Percentiles rank a stretch among this genome's conserved stretches.
These are phyloP conservation scores for Phytophthora uliginosa DNA, from an alignment of 352 stramenopile genomes.

Conservation along the genomic window DNA sequence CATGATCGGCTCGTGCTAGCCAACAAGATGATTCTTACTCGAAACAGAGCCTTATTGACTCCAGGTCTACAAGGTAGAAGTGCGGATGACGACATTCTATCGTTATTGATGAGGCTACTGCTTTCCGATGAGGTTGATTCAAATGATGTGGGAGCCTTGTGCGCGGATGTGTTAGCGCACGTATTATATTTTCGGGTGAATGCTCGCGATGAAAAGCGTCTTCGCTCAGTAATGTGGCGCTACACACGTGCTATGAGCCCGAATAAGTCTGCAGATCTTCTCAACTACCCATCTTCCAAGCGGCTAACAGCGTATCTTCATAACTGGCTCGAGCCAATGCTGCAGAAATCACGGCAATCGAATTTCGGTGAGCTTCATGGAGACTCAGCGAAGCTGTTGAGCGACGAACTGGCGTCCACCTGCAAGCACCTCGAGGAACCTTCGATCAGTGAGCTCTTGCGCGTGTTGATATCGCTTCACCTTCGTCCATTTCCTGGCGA, in stretches of 20 bases:
- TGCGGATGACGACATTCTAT: conserved; percentile 25
- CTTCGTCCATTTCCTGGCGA: not conserved
- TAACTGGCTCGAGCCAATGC: conserved; percentile 25
- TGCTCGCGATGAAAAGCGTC: conserved; percentile 5
- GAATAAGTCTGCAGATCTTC: conserved; percentile 6
- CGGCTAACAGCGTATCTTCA: conserved; percentile 23
- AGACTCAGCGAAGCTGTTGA: conserved; percentile 19
- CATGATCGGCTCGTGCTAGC: conserved; percentile 21
- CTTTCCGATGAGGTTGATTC: not conserved
- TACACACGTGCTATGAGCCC: conserved; percentile 20
- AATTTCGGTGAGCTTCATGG: conserved; percentile 15
- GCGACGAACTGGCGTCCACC: conserved; percentile 19
- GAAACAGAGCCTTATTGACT: conserved; percentile 37
- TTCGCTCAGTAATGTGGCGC: conserved; percentile 22
- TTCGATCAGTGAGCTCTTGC: conserved; percentile 8
- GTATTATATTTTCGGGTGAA: conserved; percentile 22
- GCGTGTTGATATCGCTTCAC: conserved; percentile 13
- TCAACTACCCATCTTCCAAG: conserved; percentile 24
- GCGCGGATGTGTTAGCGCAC: conserved; percentile 21
- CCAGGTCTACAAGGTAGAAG: conserved; percentile 36
- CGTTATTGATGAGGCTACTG: conserved; percentile 8
- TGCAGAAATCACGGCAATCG: conserved; percentile 26
- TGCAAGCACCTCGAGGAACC: conserved; percentile 10
- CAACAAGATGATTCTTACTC: conserved; percentile 40
- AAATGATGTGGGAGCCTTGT: conserved; percentile 11